Conservation (phyloP, 2,329 filamentous ascomycete species). For the Hypoxylon rubiginosum region DNA sequence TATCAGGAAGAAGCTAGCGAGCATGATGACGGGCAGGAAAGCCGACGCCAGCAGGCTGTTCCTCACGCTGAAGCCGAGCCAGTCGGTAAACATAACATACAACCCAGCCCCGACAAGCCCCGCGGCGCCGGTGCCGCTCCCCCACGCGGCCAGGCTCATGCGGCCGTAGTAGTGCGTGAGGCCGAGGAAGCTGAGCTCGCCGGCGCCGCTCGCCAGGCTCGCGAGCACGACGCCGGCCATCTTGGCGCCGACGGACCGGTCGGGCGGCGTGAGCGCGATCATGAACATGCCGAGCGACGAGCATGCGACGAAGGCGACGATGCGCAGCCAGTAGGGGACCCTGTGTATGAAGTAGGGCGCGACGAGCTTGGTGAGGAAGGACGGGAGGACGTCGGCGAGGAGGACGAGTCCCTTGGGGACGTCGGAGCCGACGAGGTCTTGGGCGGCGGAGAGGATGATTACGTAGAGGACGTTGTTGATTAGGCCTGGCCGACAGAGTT, state of each 20-base stretch:
- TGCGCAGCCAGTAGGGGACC: slow-evolving; percentile 82
- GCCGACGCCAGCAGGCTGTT: slow-evolving; percentile 83
- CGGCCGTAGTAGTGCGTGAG: slow-evolving; percentile 94
- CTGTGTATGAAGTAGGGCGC: slow-evolving; percentile 95
- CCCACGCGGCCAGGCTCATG: slow-evolving; percentile 90
- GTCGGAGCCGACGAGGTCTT: slow-evolving; percentile 89
- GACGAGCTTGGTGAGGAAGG: slow-evolving; percentile 87
- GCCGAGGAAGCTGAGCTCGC: slow-evolving; percentile 91
- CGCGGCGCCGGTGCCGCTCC: slow-evolving; percentile 90
- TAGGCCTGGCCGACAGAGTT: slow-evolving; percentile 69
- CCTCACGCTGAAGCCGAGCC: slow-evolving; percentile 79
- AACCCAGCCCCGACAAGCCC: slow-evolving; percentile 88
- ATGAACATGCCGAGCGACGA: slow-evolving; percentile 91
- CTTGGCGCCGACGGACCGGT: slow-evolving; percentile 77
- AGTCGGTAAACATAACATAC: slow-evolving; percentile 88
- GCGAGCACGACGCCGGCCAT: slow-evolving; percentile 87
- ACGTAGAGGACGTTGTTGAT: slow-evolving; percentile 99
- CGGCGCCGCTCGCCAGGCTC: slow-evolving; percentile 86
- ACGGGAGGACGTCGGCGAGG: slow-evolving; percentile 91
- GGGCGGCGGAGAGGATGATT: slow-evolving; percentile 92
- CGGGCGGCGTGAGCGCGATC: slow-evolving; percentile 81
- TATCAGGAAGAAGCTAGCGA: slow-evolving; percentile 86
- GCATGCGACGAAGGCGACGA: slow-evolving; percentile 79
- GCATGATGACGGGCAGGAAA: slow-evolving; percentile 84
- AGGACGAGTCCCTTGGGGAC: slow-evolving; percentile 94